phyloP scores from a whole-genome alignment of 2,329 filamentous ascomycete genomes.

The Tolypocladium cylindrosporum region DNA sequence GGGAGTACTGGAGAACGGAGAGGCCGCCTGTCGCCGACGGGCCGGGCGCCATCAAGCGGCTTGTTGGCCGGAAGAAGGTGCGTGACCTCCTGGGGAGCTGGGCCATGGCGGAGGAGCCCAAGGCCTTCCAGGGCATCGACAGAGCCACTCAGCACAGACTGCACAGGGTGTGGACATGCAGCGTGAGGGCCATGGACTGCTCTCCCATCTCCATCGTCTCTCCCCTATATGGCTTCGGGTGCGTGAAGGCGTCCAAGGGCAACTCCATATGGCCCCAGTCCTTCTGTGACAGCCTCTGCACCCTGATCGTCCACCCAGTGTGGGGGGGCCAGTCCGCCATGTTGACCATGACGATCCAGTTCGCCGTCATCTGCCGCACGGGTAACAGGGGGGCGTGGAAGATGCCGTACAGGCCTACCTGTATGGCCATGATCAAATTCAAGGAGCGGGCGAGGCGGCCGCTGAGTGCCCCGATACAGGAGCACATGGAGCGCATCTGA shows the following conservation, averaged over 20 bases:
- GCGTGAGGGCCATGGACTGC: background rate
- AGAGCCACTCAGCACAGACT: background rate
- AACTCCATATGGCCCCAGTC: background rate
- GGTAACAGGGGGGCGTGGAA: background rate
- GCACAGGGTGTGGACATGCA: background rate
- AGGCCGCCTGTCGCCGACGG: no score
- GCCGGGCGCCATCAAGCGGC: no score
- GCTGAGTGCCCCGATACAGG: no score
- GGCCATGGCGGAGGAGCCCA: background rate
- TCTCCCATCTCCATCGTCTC: background rate
- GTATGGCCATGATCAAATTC: background rate
- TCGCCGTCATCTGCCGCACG: background rate
- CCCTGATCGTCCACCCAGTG: background rate
- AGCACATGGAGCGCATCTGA: no score
- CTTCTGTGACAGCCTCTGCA: background rate
- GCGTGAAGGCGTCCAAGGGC: background rate
- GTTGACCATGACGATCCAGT: background rate
- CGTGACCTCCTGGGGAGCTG: background rate
- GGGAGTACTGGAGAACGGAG: no score
- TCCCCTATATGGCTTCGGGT: background rate
- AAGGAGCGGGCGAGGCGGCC: no score
- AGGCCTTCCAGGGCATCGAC: background rate
- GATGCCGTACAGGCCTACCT: background rate
- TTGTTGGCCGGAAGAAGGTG: background rate
- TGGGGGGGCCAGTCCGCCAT: background rate